phyloP scores from a whole-genome alignment of 139 green algal genomes.

The Chlorella sp. region DNA sequence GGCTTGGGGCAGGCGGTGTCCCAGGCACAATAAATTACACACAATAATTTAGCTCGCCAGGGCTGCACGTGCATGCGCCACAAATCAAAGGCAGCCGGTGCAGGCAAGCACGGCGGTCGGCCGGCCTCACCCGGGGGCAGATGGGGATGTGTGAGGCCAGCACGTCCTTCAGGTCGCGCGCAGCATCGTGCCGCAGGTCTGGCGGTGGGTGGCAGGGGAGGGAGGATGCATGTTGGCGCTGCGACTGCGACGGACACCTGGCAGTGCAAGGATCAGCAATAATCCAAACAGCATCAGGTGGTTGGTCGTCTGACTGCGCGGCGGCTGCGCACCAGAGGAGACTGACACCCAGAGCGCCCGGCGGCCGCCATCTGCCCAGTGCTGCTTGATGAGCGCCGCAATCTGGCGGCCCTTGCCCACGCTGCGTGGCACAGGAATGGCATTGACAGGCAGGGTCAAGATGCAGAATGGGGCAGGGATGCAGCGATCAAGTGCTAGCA shows the following conservation, averaged over 20 bases:
- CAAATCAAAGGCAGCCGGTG: not conserved
- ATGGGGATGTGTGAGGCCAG: constrained; percentile 49
- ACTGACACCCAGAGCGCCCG: constrained; percentile 83
- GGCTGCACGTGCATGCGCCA: no score
- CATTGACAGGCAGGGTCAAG: no score
- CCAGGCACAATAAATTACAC: not conserved
- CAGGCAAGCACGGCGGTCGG: not conserved
- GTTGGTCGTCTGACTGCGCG: no score
- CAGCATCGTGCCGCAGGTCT: constrained; percentile 79
- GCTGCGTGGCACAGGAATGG: no score
- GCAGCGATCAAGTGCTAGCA: no score
- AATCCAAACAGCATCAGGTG: no score
- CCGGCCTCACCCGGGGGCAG: constrained; percentile 51
- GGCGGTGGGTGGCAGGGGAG: not conserved
- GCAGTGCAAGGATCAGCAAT: no score
- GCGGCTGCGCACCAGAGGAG: constrained; percentile 35
- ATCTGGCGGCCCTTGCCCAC: constrained; percentile 90
- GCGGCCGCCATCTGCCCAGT: constrained; percentile 45
- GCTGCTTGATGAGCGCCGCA: constrained; percentile 66
- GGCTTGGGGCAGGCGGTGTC: not conserved
- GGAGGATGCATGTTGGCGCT: no score
- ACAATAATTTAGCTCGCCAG: no score
- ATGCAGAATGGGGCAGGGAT: no score
- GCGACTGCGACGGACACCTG: no score
- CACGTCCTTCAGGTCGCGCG: constrained; percentile 81